A percentile compares a stretch with the other conserved stretches of the same genome.
These are phyloP conservation scores for Asterophora parasitica DNA, from an alignment of 768 basidiomycete genomes.

Conservation along the genomic window DNA sequence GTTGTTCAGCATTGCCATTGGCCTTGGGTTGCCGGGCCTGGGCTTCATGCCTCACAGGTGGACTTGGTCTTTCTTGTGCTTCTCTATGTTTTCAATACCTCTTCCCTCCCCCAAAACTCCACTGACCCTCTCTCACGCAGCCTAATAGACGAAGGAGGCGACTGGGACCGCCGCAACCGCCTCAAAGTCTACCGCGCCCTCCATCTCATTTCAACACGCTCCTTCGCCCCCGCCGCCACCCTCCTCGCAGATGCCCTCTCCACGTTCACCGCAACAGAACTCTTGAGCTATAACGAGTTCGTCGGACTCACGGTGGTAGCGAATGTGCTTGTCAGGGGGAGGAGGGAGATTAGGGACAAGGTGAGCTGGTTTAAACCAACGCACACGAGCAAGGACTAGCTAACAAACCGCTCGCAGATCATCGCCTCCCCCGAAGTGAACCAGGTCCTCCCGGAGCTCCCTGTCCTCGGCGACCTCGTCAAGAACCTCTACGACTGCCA, in stretches of 20 bases:
- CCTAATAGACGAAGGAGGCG: conserved; percentile 90
- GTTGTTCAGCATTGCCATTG: too few species aligned
- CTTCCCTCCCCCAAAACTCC: background rate
- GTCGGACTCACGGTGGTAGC: conserved; percentile 80
- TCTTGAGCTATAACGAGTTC: conserved; percentile 86
- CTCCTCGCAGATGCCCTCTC: conserved; percentile 88
- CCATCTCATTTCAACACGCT: conserved; percentile 81
- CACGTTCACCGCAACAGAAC: conserved; percentile 91
- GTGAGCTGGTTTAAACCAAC: too few species aligned
- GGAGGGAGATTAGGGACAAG: conserved; percentile 91
- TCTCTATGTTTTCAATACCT: conserved; percentile 42
- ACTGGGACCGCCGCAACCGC: conserved; percentile 96
- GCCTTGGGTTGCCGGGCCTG: too few species aligned
- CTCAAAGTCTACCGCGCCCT: conserved; percentile 94
- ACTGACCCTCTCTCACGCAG: conserved; percentile 31
- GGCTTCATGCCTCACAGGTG: too few species aligned
- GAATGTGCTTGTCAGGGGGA: conserved; percentile 67
- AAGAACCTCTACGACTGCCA: conserved; percentile 90
- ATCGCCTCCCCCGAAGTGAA: conserved; percentile 85
- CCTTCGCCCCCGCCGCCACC: conserved; percentile 83
- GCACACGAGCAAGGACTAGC: too few species aligned
- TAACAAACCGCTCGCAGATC: too few species aligned
- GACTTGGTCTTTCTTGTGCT: too few species aligned
- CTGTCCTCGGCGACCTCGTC: conserved; percentile 75
- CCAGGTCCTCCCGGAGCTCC: conserved; percentile 77